Base-by-base conservation (phyloP, 1,139 yeast genomes). In the Suzukiozyma palmioleophila region DNA sequence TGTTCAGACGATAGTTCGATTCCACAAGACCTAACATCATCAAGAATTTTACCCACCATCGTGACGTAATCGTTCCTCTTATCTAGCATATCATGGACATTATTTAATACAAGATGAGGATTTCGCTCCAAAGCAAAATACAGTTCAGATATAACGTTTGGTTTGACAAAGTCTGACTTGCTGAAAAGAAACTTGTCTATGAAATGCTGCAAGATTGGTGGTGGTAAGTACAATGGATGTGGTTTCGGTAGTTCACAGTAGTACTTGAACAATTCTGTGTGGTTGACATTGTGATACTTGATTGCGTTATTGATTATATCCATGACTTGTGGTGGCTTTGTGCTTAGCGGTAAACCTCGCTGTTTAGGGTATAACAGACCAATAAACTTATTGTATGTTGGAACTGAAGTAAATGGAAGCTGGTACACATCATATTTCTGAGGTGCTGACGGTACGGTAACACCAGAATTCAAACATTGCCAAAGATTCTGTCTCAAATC, bases 181-280 rank as follows among this genome's bases (percentile, higher is more conserved):
- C 30, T 31, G 25, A 18, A 37, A 34, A 64, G 46, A 39, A 70
- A 60, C 27, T 48, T 49, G 3, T 49, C 41, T 16, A 75, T 42
- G 27, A 76, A 58, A 8, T 57, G 59, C 42, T 73, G 70, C 27
- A 75, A 54, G 46, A 73, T 73, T 8, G 51, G 45, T 3, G 65
- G 59, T 3, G 37, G 43, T 36, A 73, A 51, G 39, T 61, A 59
- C 4, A 56, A 47, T 4, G 71, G 66, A 15, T 57, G 60, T 8
- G 72, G 68, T 3, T 46, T 38, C 1, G 76, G 75, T 9, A 72
- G 49, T 8, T 57, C 53, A 18, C 56, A 45, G 47, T 68, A 74
- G n/a, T 63, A 53, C 21, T 54, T 51, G 43, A 48, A 69, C 8
- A 72, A 50, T 25, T 46, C 42, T 15, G 50, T 42, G 40, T 64